These are phyloP conservation scores for Pogostemon cablin DNA, from an alignment of 257 asterid genomes.

Conservation along the genomic window DNA sequence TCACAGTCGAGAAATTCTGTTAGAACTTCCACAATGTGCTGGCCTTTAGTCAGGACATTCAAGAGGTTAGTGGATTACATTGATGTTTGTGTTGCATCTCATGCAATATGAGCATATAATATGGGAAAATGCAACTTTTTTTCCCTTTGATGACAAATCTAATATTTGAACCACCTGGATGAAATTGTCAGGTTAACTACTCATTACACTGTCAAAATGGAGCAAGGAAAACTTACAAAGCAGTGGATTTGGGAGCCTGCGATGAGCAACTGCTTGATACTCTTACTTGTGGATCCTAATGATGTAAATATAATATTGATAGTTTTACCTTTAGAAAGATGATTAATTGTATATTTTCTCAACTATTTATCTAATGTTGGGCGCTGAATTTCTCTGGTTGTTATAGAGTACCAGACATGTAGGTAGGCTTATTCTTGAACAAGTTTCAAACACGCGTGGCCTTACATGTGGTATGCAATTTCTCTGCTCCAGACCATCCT, in stretches of 20 bases:
- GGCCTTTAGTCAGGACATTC: slow-evolving; percentile 80
- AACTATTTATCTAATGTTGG: slow-evolving; percentile 30
- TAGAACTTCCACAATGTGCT: slow-evolving; percentile 69
- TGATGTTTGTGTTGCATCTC: slow-evolving; percentile 30
- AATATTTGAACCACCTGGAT: slow-evolving; percentile 27
- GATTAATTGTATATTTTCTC: slow-evolving; percentile 15
- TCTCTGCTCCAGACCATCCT: slow-evolving; percentile 75
- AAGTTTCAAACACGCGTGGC: slow-evolving; percentile 72
- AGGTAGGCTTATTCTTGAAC: slow-evolving; percentile 81
- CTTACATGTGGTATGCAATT: slow-evolving; percentile 82
- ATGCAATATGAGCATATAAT: slow-evolving; percentile 22
- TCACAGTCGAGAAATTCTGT: slow-evolving; percentile 73
- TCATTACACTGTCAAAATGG: slow-evolving; percentile 73
- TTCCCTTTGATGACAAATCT: slow-evolving; percentile 13
- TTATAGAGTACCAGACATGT: slow-evolving; percentile 82
- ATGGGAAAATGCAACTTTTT: slow-evolving; percentile 13
- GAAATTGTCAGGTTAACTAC: slow-evolving; percentile 70
- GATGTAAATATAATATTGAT: slow-evolving; percentile 61
- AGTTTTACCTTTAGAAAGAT: slow-evolving; percentile 21
- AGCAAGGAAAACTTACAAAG: slow-evolving; percentile 66
- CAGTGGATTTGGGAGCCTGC: slow-evolving; percentile 97
- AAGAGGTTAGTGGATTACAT: slow-evolving; percentile 64
- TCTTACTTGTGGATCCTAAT: slow-evolving; percentile 86
- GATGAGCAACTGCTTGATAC: slow-evolving; percentile 88
- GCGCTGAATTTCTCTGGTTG: slow-evolving; percentile 39